Base-by-base conservation (phyloP, 768 basidiomycete genomes). In the Candolleomyces aberdarensis region DNA sequence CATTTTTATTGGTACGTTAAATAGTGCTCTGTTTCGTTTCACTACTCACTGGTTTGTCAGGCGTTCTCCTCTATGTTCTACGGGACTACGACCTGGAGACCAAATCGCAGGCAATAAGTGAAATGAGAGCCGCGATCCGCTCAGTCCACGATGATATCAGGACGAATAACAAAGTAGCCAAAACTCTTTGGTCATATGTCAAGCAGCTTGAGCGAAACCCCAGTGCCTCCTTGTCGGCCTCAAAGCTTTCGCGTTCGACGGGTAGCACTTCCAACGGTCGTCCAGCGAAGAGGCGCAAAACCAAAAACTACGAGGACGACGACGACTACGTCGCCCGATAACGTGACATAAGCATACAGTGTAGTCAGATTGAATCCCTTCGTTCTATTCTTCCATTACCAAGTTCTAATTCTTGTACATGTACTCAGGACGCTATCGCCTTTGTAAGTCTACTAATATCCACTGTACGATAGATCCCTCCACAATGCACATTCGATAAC, bases 1-100 rank as follows among this genome's bases (percentile, higher is more conserved):
- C 68, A 83, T 92, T 40, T 93, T 89, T 70, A 85, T 91, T 40
- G 90, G 92, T 92, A 67, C 63, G 59, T 54, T 3, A 54, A 32
- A 49, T 15, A 2, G 15, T 78, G 72, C 13, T n/a, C 15, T 59
- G 3, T 6, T 13, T 41, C 55, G 32, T 26, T 20, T 56, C 3
- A 14, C 7, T 29, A 51, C 22, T 20, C n/a, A 22, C 19, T 32
- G 5, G 51, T 20, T 19, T 17, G 31, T 4, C 57, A 92, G 92
- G 89, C 58, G 84, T 91, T n/a, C 71, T 91, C 8, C 75, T 92
- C 17, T 89, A 76, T 65, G 71, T 84, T 3, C 73, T 91, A 58
- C 77, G 80, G 11, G 74, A 79, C 22, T 75, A 70, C 62, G 49
- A 17, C 14, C 75, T 8, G 67, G 77, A 26, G 70, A 80, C 39